Evolutionary conservation across 805 yeast genomes (phyloP).

Genomic region (Yarrowia porcina): DNA sequence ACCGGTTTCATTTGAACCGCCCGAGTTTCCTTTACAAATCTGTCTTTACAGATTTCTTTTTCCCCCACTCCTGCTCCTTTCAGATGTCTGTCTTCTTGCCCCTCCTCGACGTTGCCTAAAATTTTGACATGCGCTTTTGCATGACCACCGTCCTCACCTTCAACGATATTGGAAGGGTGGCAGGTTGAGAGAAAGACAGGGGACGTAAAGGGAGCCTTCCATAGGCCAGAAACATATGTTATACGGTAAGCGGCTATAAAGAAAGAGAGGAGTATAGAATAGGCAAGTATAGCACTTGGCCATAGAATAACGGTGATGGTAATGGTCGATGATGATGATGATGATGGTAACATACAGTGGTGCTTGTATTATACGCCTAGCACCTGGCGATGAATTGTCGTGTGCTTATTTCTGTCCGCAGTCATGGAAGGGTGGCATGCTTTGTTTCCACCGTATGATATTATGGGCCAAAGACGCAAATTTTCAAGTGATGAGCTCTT

Average conservation of each 20-base stretch:
- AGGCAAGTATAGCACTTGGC: too few relatives aligned
- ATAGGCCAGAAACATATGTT: background rate
- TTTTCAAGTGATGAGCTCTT: background rate
- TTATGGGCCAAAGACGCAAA: background rate
- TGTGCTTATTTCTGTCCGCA: background rate
- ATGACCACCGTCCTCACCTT: conserved; percentile 14
- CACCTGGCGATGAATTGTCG: background rate
- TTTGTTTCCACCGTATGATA: background rate
- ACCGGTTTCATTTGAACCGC: background rate
- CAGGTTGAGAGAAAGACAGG: background rate
- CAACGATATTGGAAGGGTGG: background rate
- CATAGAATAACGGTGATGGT: too few relatives aligned
- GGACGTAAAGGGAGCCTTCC: background rate
- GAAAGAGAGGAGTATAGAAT: background rate
- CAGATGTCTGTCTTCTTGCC: background rate
- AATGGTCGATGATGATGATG: too few relatives aligned
- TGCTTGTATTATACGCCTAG: background rate
- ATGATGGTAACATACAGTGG: too few relatives aligned
- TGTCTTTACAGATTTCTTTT: background rate
- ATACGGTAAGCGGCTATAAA: background rate
- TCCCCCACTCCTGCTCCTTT: too few relatives aligned
- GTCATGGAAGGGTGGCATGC: background rate
- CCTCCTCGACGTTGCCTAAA: background rate
- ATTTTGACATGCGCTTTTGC: conserved; percentile 5
- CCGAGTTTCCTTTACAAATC: too few relatives aligned